Evolutionary conservation across 768 basidiomycete genomes (phyloP).

Genomic region (Leccinellum albellum): DNA sequence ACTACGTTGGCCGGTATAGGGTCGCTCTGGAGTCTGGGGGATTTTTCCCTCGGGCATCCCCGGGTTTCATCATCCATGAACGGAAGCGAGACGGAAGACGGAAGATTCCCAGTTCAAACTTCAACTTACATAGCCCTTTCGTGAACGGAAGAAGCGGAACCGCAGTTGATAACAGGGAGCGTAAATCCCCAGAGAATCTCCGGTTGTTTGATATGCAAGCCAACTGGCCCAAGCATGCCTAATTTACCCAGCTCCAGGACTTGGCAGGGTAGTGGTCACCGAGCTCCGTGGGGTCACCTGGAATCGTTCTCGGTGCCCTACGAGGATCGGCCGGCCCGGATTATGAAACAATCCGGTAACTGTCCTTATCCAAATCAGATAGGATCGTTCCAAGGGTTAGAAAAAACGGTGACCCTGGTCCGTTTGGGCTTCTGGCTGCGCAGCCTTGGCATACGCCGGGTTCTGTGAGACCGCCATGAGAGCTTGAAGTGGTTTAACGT

Average conservation of each 20-base stretch:
- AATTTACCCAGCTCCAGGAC: slow-evolving; percentile 1
- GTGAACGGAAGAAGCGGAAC: not conserved
- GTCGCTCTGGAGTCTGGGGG: not conserved
- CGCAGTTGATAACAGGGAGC: not conserved
- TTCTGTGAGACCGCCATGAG: not conserved
- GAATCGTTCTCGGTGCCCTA: too few species aligned
- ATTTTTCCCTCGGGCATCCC: slow-evolving; percentile 12
- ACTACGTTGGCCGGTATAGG: not conserved
- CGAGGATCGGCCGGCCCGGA: not conserved
- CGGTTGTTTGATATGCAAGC: not conserved
- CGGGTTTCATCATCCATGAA: slow-evolving; percentile 7
- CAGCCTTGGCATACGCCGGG: slow-evolving; percentile 11
- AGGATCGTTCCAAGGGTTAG: not conserved
- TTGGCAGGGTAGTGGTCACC: not conserved
- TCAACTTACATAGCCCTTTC: not conserved
- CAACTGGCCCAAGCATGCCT: slow-evolving; percentile 6
- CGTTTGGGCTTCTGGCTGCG: slow-evolving; percentile 5
- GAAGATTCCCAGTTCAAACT: not conserved
- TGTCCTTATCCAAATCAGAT: not conserved
- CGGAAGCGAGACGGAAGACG: slow-evolving; percentile 1
- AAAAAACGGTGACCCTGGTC: not conserved
- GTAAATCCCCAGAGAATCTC: not conserved
- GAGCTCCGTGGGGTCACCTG: too few species aligned
- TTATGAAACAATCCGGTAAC: slow-evolving; percentile 2
- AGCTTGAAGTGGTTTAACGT: slow-evolving; percentile 6